phyloP scores from a whole-genome alignment of 768 basidiomycete species.

The Punctularia strigosozonata region DNA sequence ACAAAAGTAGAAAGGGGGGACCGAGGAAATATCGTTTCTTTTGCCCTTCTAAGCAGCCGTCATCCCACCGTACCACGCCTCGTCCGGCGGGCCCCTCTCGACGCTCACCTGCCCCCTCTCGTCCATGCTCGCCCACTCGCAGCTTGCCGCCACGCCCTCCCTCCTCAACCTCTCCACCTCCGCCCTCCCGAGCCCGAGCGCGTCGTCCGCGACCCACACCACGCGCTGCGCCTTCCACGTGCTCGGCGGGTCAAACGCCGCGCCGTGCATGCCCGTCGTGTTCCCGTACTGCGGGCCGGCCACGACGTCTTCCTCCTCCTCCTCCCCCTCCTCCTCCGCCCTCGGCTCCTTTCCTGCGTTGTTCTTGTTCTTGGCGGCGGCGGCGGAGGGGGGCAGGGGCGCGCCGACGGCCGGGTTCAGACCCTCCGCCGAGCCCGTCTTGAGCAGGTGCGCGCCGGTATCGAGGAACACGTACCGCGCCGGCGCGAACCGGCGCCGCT shows the following conservation, averaged over 20 bases:
- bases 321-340: constrained; percentile 9
- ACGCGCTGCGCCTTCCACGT: constrained; percentile 54
- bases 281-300: constrained; percentile 1
- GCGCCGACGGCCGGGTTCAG: constrained; percentile 6
- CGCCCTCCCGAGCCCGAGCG: constrained; percentile 40
- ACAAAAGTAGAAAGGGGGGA: too few relatives aligned
- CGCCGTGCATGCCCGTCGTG: constrained; percentile 13
- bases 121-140: constrained; percentile 36
- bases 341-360: not conserved
- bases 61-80: too few relatives aligned
- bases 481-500: constrained; percentile 43
- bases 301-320: not conserved
- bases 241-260: constrained; percentile 66
- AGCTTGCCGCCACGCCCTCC: constrained; percentile 33
- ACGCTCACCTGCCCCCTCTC: constrained; percentile 42
- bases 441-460: constrained; percentile 4
- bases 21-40: too few relatives aligned
- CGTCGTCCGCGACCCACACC: constrained; percentile 71
- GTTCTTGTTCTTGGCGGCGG: constrained; percentile 4
- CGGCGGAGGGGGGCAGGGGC: constrained; percentile 1
- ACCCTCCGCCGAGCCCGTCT: constrained; percentile 9
- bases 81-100: constrained; percentile 23
- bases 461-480: constrained; percentile 7
- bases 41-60: too few relatives aligned
- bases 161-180: constrained; percentile 42